A percentile compares a stretch with the other conserved stretches of the same genome.
These are phyloP conservation scores for Verbascum thapsus DNA, from an alignment of 257 asterid genomes.

Conservation along the genomic window DNA sequence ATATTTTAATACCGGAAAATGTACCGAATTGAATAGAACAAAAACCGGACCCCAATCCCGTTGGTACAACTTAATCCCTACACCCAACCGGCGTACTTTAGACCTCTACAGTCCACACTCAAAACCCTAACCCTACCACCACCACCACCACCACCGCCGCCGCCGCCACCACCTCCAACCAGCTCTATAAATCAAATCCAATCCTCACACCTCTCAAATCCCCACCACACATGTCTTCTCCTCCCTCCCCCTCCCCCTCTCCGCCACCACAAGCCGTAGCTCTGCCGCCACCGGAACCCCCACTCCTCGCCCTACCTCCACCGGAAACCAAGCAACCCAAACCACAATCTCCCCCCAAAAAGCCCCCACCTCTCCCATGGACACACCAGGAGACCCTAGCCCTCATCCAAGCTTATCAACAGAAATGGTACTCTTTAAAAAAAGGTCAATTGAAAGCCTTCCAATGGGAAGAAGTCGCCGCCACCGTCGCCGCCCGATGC, in stretches of 20 bases:
- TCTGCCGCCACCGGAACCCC: not conserved
- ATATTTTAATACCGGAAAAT: not conserved
- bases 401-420: slow-evolving; percentile 82
- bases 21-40: slow-evolving; percentile 26
- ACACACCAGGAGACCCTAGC: slow-evolving; percentile 79
- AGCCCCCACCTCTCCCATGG: slow-evolving; percentile 79
- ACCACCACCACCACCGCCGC: slow-evolving; percentile 33
- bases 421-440: slow-evolving; percentile 87
- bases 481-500: slow-evolving; percentile 81
- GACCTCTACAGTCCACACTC: slow-evolving; percentile 30
- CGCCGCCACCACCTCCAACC: slow-evolving; percentile 28
- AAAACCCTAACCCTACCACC: slow-evolving; percentile 19
- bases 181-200: slow-evolving; percentile 1
- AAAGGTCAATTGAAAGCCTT: slow-evolving; percentile 84
- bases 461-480: slow-evolving; percentile 84
- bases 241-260: slow-evolving; percentile 35
- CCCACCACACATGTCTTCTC: slow-evolving; percentile 31
- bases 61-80: slow-evolving; percentile 29
- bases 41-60: slow-evolving; percentile 31
- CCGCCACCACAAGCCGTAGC: slow-evolving; percentile 21
- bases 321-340: slow-evolving; percentile 33
- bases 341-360: slow-evolving; percentile 47
- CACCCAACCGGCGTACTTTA: slow-evolving; percentile 30
- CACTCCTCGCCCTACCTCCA: slow-evolving; percentile 19
- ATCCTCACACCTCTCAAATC: slow-evolving; percentile 12